Evolutionary conservation across 176 grass and related monocot species (phyloP), one percentile per base, ranked within the genome.

Genomic region (Phoenix dactylifera): DNA sequence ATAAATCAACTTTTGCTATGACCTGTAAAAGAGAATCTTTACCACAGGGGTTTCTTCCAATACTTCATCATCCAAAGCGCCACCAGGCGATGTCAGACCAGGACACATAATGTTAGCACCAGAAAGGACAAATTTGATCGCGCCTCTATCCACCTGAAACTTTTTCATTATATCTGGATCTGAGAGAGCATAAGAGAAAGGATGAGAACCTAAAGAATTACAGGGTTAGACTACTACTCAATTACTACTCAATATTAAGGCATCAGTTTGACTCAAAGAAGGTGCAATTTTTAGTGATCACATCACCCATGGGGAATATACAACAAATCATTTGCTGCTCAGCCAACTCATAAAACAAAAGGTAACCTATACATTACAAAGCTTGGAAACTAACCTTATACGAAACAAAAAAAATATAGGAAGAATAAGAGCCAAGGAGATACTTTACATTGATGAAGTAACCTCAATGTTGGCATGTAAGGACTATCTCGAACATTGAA

Each of bases 91-190:
- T 32, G 93, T 92, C 29, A 98, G 74, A 67, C 93, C 88, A 59
- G 93, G 93, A 60, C 93, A 98, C 93, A 98, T 98, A 73, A 98
- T 92, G 64, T 98, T 98, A 52, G 93, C 93, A 70, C 93, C 88
- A 76, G 93, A 90, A 52, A 98, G 84, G 71, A 98, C 93, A 86
- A 92, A 92, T 76, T 92, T 98, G 62, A 98, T 98, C 54, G 93
- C 93, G 49, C 87, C 87, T 82, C 93, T 92, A 22, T 98, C 93
- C 55, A 98, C 88, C 80, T 98, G 93, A 73, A 98, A 98, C 54
- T 89, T 98, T 64, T 92, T 98, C 93, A 92, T 98, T 70, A 98
- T 82, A 55, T 98, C 68, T 64, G 93, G 93, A 82, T 89, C 93
- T 98, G 79, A 88, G 62, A 25, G 72, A 80, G 69, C 7, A 44